A percentile compares a stretch with the other conserved stretches of the same genome.
Conservation (phyloP, 352 stramenopile species). For the Pythium apleroticum region DNA sequence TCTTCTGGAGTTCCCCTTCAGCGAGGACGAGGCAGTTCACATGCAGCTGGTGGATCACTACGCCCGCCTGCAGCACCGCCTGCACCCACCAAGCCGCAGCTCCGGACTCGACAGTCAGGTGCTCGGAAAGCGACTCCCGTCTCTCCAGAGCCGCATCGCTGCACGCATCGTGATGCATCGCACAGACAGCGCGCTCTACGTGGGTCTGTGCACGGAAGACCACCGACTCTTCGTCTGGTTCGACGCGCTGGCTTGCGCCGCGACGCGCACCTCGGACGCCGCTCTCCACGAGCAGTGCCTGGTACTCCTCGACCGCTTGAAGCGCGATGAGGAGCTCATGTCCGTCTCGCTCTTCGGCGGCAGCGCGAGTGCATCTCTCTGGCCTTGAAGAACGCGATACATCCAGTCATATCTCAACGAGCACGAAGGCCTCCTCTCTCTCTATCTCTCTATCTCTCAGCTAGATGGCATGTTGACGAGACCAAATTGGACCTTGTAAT, state of each 20-base stretch:
- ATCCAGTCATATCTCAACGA: background rate
- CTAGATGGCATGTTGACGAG: background rate
- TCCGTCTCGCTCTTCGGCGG: conserved; percentile 32
- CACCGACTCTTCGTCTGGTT: conserved; percentile 61
- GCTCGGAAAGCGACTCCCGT: conserved; percentile 45
- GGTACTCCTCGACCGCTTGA: conserved; percentile 55
- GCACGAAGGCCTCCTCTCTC: too few relatives aligned
- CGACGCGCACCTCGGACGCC: conserved; percentile 35
- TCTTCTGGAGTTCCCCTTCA: conserved; percentile 47
- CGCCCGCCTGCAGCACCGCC: conserved; percentile 51
- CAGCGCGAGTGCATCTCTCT: conserved; percentile 24
- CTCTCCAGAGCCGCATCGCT: conserved; percentile 33
- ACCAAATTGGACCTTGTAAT: too few relatives aligned
- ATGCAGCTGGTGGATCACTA: conserved; percentile 51
- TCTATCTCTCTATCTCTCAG: background rate
- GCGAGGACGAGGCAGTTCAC: conserved; percentile 31
- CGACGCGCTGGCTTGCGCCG: conserved; percentile 37
- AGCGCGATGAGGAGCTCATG: conserved; percentile 57
- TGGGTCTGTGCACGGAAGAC: conserved; percentile 53
- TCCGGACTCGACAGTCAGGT: conserved; percentile 38
- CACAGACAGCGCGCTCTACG: conserved; percentile 43
- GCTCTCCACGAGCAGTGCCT: conserved; percentile 43
- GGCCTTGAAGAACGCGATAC: conserved; percentile 14
- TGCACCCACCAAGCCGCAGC: conserved; percentile 35
- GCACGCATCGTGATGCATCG: conserved; percentile 55